Conservation (phyloP, 2,329 filamentous ascomycete genomes). For the Pestalotiopsis fici region DNA sequence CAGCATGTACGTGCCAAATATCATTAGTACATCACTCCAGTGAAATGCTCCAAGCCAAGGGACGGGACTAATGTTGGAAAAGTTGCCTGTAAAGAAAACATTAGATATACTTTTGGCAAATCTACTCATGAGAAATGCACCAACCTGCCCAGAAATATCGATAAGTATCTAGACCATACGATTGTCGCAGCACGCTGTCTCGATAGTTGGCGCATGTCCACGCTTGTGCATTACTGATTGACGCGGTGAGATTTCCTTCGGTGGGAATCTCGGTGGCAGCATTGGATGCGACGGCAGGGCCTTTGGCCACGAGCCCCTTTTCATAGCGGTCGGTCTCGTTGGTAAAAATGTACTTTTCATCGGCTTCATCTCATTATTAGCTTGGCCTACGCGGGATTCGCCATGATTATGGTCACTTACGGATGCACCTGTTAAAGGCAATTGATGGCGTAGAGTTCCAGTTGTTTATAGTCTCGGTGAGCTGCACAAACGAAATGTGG, state of each 20-base stretch:
- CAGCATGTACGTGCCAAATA: constrained; percentile 3
- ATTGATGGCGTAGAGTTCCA: background rate
- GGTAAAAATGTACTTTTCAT: constrained; percentile 1
- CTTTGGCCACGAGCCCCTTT: background rate
- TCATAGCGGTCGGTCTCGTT: background rate
- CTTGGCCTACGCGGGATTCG: background rate
- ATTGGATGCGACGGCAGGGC: background rate
- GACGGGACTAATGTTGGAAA: constrained; percentile 8
- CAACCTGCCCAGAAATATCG: background rate
- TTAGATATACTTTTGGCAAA: too few species aligned
- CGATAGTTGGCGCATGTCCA: background rate
- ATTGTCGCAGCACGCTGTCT: background rate
- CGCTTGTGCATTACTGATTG: background rate
- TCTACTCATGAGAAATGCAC: background rate
- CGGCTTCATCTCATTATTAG: background rate
- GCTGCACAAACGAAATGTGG: background rate
- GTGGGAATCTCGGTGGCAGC: background rate
- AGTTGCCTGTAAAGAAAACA: background rate
- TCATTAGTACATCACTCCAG: background rate
- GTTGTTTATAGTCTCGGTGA: background rate
- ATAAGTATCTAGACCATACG: background rate
- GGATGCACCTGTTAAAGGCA: background rate
- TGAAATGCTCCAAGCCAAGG: constrained; percentile 8
- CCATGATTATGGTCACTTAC: background rate
- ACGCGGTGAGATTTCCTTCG: background rate